Evolutionary conservation across 129 eudicot genomes (phyloP).

Genomic region (Pittosporum tobira): DNA sequence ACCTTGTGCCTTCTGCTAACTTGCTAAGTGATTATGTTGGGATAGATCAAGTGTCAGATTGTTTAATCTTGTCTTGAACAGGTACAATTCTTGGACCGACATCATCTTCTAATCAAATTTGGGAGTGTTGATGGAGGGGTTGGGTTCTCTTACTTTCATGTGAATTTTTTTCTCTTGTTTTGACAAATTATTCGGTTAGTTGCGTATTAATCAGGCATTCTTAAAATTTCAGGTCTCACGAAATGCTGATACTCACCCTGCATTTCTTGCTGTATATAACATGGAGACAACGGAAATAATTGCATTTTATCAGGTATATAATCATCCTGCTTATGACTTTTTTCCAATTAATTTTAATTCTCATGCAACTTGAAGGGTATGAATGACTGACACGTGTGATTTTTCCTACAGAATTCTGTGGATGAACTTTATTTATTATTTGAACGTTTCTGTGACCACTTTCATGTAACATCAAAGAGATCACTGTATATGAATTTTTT

Average conservation of each 20-base stretch:
- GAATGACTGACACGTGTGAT: slow-evolving; percentile 2
- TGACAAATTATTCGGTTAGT: not conserved
- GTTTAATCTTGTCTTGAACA: slow-evolving; percentile 18
- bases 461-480: slow-evolving; percentile 57
- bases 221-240: slow-evolving; percentile 59
- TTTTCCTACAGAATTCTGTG: slow-evolving; percentile 56
- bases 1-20: not conserved
- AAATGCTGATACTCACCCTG: slow-evolving; percentile 87
- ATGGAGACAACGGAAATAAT: slow-evolving; percentile 92
- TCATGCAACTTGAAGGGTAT: slow-evolving; percentile 5
- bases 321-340: not conserved
- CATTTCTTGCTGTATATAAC: slow-evolving; percentile 96
- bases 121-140: slow-evolving; percentile 99
- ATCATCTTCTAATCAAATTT: slow-evolving; percentile 88
- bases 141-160: slow-evolving; percentile 22
- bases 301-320: slow-evolving; percentile 89
- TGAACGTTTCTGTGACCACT: slow-evolving; percentile 88
- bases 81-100: slow-evolving; percentile 97
- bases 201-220: not conserved
- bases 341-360: not conserved
- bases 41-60: slow-evolving; percentile 1
- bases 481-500: slow-evolving; percentile 72
- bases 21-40: not conserved
- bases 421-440: slow-evolving; percentile 82
- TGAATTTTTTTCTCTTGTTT: not conserved